Evolutionary conservation across 495 filamentous ascomycete genomes (phyloP).

Genomic region (Ramalina peruviana): DNA sequence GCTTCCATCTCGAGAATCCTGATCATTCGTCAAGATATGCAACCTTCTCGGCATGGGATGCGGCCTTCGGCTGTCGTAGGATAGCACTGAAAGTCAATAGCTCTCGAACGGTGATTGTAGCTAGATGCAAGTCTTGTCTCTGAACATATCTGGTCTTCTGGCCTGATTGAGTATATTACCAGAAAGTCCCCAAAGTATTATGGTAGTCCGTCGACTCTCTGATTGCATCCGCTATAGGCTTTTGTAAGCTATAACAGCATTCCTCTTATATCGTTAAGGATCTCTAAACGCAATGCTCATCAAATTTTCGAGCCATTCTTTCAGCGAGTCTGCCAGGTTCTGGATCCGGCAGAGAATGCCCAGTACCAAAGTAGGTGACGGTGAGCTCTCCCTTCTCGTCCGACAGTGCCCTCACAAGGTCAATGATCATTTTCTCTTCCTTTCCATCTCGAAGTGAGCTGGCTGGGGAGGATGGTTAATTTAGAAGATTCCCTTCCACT

Average conservation of each 20-base stretch:
- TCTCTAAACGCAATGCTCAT: conserved; percentile 33
- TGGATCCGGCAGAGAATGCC: conserved; percentile 29
- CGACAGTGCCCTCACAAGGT: background rate
- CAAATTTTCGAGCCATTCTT: conserved; percentile 37
- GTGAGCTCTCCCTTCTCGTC: background rate
- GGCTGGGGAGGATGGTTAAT: conserved; percentile 47
- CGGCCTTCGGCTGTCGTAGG: conserved; percentile 37
- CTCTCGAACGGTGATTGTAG: conserved; percentile 56
- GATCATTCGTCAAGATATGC: conserved; percentile 45
- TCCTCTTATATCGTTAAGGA: conserved; percentile 30
- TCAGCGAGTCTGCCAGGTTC: conserved; percentile 33
- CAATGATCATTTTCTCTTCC: conserved; percentile 33
- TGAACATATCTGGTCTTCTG: conserved; percentile 76
- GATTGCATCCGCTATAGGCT: conserved; percentile 49
- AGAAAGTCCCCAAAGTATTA: conserved; percentile 45
- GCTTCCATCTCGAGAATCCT: conserved; percentile 44
- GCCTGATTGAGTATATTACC: conserved; percentile 34
- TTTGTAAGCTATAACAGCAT: conserved; percentile 45
- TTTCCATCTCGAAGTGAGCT: conserved; percentile 50
- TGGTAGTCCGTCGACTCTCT: conserved; percentile 55
- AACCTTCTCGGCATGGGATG: conserved; percentile 40
- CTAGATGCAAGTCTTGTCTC: conserved; percentile 83
- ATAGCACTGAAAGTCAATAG: conserved; percentile 45
- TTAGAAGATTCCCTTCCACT: conserved; percentile 45
- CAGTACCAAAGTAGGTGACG: background rate